Evolutionary conservation across 148 eudicot genomes (phyloP), one percentile per base, ranked within the genome.

Genomic region (Persicaria maculosa): DNA sequence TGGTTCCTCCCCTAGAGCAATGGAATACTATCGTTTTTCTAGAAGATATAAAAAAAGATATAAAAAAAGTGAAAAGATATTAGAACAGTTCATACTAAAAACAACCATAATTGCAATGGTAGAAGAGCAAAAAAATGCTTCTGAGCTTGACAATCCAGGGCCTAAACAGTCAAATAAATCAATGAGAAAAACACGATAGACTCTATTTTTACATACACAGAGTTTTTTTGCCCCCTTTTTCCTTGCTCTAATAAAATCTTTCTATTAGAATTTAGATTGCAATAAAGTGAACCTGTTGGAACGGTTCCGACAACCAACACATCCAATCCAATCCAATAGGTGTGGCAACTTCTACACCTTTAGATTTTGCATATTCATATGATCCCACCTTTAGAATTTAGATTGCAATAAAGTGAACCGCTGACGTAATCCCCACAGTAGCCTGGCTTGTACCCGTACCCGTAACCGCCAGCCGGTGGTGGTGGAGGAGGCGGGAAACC

Each of bases 61-160:
- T n/a, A n/a, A n/a, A n/a, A n/a, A n/a, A n/a, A n/a, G n/a, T n/a
- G n/a, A 31, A 31, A 31, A 31, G 36, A 31, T 31, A 2, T 0
- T 4, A 52, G 6, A 52, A 15, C n/a, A 31, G 83, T 81, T 86
- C 72, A 81, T 84, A 22, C 85, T 91, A 75, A 83, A 81, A 31
- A 88, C 88, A 77, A 91, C 96, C 96, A 95, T 92, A 78, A 92
- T 85, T 22, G 91, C 94, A 71, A 95, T 95, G n/a, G 97, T 92
- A 10, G 99, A 85, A 50, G 96, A 92, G 81, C 99, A 95, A 78
- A 95, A 97, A 83, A 95, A 86, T 55, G 99, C 97, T 22, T 97
- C 89, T 55, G 99, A 95, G 82, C 99, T 95, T 62, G 99, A 95
- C 65, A 95, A 77, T 59, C 99, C 97, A 77, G 97, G 92, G 62